These are phyloP conservation scores for Viridothelium virens DNA, from an alignment of 495 filamentous ascomycete species.

Conservation along the genomic window DNA sequence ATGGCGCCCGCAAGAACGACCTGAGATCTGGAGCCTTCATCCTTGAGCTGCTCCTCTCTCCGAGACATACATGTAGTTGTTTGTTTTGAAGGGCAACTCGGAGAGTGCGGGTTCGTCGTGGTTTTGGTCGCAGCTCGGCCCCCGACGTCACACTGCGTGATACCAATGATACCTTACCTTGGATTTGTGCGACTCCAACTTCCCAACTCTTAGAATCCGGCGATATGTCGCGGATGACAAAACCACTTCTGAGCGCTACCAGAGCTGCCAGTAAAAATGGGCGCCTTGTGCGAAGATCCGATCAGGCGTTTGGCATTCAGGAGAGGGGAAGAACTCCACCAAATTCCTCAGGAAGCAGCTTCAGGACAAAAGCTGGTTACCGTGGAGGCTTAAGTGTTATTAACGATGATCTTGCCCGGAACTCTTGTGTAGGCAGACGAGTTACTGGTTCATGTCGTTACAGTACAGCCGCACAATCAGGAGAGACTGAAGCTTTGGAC, in stretches of 20 bases:
- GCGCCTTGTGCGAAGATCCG: background rate
- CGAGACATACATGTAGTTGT: constrained; percentile 11
- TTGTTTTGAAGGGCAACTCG: background rate
- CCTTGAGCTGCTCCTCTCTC: constrained; percentile 11
- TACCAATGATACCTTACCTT: too few relatives aligned
- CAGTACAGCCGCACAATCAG: background rate
- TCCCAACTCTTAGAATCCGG: background rate
- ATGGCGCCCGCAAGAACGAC: constrained; percentile 77
- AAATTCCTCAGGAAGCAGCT: background rate
- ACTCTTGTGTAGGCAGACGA: background rate
- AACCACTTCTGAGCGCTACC: background rate
- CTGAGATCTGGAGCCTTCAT: constrained; percentile 42
- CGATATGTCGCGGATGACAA: background rate
- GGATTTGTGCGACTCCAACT: background rate
- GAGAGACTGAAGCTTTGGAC: background rate
- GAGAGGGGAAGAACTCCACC: background rate
- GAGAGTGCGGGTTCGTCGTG: background rate
- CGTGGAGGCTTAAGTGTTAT: background rate
- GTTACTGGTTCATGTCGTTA: background rate
- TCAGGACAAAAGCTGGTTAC: background rate
- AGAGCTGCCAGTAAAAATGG: background rate
- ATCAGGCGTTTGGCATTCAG: background rate
- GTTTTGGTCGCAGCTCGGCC: background rate
- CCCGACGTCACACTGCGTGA: constrained; percentile 1
- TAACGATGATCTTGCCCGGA: background rate